A percentile compares a stretch with the other conserved stretches of the same genome.
phyloP scores from a whole-genome alignment of 352 stramenopile species.

The Ophiocytium majus region DNA sequence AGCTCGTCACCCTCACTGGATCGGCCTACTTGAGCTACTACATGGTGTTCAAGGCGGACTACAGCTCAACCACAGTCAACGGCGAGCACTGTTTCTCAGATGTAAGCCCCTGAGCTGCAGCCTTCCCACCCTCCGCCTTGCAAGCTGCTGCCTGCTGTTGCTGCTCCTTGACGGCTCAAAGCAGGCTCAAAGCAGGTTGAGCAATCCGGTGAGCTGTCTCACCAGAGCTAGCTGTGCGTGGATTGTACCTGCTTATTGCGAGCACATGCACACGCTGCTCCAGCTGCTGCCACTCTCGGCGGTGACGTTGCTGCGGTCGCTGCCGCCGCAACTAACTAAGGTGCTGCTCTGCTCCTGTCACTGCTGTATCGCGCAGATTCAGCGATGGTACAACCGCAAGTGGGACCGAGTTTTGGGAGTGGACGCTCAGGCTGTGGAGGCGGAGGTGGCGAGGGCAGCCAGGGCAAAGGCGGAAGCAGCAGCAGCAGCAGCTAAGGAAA shows the following conservation, averaged over 20 bases:
- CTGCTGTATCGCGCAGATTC: not conserved
- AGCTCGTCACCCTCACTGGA: not conserved
- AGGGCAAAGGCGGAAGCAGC: not conserved
- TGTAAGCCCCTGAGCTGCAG: not conserved
- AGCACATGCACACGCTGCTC: not conserved
- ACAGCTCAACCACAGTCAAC: constrained; percentile 11
- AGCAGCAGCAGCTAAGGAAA: not conserved
- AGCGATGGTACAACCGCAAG: constrained; percentile 11
- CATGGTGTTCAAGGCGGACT: constrained; percentile 25
- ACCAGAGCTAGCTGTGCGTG: not conserved
- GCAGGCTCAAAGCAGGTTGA: not conserved
- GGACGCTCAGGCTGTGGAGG: not conserved
- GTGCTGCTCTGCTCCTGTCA: not conserved
- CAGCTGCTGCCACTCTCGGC: no score
- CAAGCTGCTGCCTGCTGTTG: not conserved
- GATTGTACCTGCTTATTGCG: not conserved
- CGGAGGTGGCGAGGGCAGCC: not conserved
- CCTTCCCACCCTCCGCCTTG: not conserved
- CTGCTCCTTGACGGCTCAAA: not conserved
- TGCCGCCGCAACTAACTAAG: not conserved
- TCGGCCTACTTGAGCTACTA: not conserved
- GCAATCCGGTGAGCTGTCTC: not conserved
- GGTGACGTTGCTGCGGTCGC: no score
- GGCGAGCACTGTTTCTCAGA: constrained; percentile 20
- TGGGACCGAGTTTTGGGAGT: not conserved